Base-by-base conservation (phyloP, 306 rosid species). In the Comarum palustre region DNA sequence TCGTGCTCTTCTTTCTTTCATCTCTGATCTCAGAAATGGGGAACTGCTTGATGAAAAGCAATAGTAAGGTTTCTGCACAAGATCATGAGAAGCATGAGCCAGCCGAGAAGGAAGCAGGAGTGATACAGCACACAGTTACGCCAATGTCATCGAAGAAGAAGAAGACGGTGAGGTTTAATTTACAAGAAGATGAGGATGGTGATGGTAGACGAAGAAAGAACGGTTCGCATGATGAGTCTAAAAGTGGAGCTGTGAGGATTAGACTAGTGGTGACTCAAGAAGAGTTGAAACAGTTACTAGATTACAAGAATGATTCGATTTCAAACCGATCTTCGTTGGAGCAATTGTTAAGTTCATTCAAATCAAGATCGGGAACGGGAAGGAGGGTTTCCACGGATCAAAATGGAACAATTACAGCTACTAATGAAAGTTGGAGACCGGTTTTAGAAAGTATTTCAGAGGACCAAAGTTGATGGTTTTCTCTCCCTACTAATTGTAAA, bases 371-470 rank as follows among this genome's bases (percentile, higher is more conserved):
- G 38, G 90, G 90, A 39, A 85, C 92, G 38, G 90, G 90, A 39
- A 85, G 87, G 36, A 77, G 71, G 75, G 27, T 82, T 80, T 80
- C 71, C 51, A 68, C 11, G 5, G 42, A 32, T 31, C 62, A 79
- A 62, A 81, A 29, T 58, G 75, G 74, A 73, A 70, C 63, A 13
- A 61, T 9, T 64, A 17, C 41, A 51, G 4, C 8, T 27, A 8
- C 7, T 77, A 77, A 57, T 15, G 76, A 62, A 14, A 77, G 61
- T 64, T 84, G 90, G 96, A 87, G 66, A 71, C 96, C 94, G 65
- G 75, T 69, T 77, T 80, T 88, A 75, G 87, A 87, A 64, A 85
- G 84, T 77, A 91, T 89, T 73, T 85, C 95, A 22, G 96, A 94
- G 76, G 88, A 80, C 11, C 70, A 66, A 68, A 22, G 63, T 14